Evolutionary conservation across 2,329 filamentous ascomycete genomes (phyloP).

Genomic region (Metarhizium rileyi): DNA sequence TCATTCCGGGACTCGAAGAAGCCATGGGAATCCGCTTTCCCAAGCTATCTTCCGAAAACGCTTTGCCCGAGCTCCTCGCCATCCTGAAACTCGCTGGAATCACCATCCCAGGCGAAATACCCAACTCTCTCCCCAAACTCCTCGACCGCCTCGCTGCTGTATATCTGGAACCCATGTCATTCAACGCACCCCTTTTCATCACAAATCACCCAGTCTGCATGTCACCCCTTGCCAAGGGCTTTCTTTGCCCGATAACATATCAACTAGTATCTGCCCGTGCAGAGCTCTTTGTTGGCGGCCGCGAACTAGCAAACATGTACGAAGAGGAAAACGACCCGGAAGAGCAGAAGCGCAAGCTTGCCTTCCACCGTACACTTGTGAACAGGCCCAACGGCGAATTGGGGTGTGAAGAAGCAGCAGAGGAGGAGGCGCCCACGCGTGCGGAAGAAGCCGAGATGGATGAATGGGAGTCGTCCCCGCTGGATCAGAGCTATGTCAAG

Average conservation of each 20-base stretch:
- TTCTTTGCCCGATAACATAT: constrained; percentile 53
- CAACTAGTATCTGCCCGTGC: constrained; percentile 73
- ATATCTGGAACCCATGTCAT: constrained; percentile 71
- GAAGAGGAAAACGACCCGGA: constrained; percentile 95
- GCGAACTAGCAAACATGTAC: constrained; percentile 91
- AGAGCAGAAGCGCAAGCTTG: constrained; percentile 76
- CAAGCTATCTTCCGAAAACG: constrained; percentile 44
- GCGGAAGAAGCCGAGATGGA: constrained; percentile 23
- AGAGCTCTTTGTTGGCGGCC: constrained; percentile 71
- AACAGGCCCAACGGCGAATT: constrained; percentile 24
- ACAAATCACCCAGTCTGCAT: constrained; percentile 83
- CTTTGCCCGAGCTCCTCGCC: constrained; percentile 46
- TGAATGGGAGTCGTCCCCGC: constrained; percentile 35
- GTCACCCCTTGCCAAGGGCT: constrained; percentile 85
- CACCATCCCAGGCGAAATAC: constrained; percentile 56
- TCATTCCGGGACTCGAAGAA: constrained; percentile 68
- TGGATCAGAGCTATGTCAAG: constrained; percentile 74
- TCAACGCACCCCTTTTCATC: constrained; percentile 66
- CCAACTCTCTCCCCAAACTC: constrained; percentile 51
- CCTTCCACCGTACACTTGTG: constrained; percentile 36
- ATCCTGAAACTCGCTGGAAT: constrained; percentile 46
- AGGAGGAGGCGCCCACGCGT: constrained; percentile 24
- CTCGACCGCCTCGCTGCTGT: constrained; percentile 70
- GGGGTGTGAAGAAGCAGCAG: constrained; percentile 15
- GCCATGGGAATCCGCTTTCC: constrained; percentile 58